phyloP scores from a whole-genome alignment of 23 red algal species.

The Gracilaria vermiculophylla region DNA sequence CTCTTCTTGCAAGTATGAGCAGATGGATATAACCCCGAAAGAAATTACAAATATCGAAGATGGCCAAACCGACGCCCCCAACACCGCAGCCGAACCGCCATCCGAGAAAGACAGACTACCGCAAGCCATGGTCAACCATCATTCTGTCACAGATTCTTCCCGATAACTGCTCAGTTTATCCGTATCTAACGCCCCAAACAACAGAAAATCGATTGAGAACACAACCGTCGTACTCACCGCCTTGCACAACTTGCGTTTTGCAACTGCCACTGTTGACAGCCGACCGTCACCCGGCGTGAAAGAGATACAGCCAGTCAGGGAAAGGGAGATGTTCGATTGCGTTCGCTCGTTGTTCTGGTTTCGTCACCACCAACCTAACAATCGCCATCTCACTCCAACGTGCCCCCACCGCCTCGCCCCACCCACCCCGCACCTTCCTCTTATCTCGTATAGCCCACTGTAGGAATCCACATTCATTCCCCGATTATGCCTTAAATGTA shows the following conservation, averaged over 20 bases:
- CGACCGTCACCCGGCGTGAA: background rate
- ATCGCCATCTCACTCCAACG: background rate
- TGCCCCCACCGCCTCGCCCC: too few relatives aligned
- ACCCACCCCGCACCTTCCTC: background rate
- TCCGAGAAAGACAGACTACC: conserved; percentile 66
- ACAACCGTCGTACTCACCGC: background rate
- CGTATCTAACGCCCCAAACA: conserved; percentile 20
- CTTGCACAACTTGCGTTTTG: background rate
- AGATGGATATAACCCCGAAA: conserved; percentile 48
- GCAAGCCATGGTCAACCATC: conserved; percentile 22
- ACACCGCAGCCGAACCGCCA: conserved; percentile 37
- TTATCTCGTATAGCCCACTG: background rate
- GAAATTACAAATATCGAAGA: conserved; percentile 58
- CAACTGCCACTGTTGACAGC: too few relatives aligned
- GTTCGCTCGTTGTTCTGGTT: background rate
- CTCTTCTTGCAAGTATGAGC: conserved; percentile 31
- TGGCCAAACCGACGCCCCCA: background rate
- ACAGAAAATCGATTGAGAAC: background rate
- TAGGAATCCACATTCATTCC: background rate
- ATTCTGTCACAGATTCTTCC: background rate
- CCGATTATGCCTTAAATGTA: conserved; percentile 1
- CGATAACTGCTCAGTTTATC: conserved; percentile 20
- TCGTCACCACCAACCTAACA: background rate
- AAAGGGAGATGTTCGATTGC: conserved; percentile 1
- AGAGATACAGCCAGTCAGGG: background rate